Percentiles rank a stretch among this genome's conserved stretches.
These are phyloP conservation scores for Eugenia klotzschiana DNA, from an alignment of 441 rosid genomes.

Conservation along the genomic window DNA sequence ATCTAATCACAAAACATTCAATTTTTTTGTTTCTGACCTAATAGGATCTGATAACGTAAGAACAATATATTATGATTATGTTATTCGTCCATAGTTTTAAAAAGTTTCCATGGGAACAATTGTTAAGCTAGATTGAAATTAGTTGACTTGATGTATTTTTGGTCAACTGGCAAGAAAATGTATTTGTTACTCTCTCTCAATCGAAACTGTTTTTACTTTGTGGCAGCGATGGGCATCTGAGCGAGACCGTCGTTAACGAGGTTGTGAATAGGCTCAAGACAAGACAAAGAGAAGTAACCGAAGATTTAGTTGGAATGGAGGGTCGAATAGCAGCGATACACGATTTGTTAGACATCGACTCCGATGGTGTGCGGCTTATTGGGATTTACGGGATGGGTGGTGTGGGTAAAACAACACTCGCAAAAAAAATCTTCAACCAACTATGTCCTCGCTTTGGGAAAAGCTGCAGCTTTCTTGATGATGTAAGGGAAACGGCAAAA, in stretches of 20 bases:
- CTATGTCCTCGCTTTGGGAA: accelerated
- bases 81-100: background rate
- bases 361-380: accelerated
- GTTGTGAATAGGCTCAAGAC: no score
- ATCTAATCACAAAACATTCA: background rate
- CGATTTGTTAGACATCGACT: accelerated
- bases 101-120: background rate
- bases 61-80: background rate
- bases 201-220: background rate
- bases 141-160: background rate
- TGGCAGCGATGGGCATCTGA: background rate
- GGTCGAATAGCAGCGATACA: background rate
- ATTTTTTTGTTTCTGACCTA: background rate
- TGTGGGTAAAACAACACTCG: background rate
- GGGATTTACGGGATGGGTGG: background rate
- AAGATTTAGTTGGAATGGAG: background rate
- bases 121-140: background rate
- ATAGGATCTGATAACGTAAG: background rate
- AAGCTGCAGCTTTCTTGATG: background rate
- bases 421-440: accelerated
- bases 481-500: background rate
- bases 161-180: background rate
- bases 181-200: background rate
- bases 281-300: background rate
- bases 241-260: no score